Conservation (phyloP, 495 filamentous ascomycete genomes). For the Neurospora discreta region DNA sequence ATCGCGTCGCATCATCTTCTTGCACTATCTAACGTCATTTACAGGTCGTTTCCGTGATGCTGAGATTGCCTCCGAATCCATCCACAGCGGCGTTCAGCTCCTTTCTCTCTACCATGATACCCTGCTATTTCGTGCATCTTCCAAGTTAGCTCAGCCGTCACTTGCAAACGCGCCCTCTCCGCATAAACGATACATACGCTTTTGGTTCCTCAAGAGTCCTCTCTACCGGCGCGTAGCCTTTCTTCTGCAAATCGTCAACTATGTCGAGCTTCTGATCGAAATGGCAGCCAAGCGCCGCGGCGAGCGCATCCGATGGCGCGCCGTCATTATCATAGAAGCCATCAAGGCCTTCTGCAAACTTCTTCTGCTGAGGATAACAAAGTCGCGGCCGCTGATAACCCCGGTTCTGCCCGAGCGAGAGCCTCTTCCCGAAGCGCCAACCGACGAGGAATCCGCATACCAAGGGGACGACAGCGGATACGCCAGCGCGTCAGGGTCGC, state of each 20-base stretch:
- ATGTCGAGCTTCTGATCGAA: conserved; percentile 85
- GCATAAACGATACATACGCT: conserved; percentile 82
- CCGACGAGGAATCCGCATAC: conserved; percentile 29
- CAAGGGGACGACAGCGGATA: conserved; percentile 1
- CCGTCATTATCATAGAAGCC: conserved; percentile 76
- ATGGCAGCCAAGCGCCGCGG: conserved; percentile 71
- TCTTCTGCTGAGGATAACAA: conserved; percentile 72
- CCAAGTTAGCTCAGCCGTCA: conserved; percentile 29
- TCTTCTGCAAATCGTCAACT: conserved; percentile 77
- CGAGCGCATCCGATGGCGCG: conserved; percentile 76
- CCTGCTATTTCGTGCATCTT: conserved; percentile 60
- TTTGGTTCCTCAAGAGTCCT: conserved; percentile 67
- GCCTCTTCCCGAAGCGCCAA: conserved; percentile 41
- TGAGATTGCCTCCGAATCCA: conserved; percentile 85
- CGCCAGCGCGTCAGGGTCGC: neutral
- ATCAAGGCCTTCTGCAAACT: conserved; percentile 82
- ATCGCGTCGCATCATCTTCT: neutral
- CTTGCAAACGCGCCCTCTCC: conserved; percentile 49
- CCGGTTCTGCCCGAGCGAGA: conserved; percentile 84
- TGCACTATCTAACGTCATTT: conserved; percentile 5
- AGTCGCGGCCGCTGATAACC: conserved; percentile 69
- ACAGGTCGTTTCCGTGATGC: conserved; percentile 84
- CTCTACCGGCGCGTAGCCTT: conserved; percentile 69
- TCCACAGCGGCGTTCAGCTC: conserved; percentile 80
- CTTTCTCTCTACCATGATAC: conserved; percentile 91